phyloP scores from a whole-genome alignment of 352 stramenopile genomes.

The Pythium sukuiense region DNA sequence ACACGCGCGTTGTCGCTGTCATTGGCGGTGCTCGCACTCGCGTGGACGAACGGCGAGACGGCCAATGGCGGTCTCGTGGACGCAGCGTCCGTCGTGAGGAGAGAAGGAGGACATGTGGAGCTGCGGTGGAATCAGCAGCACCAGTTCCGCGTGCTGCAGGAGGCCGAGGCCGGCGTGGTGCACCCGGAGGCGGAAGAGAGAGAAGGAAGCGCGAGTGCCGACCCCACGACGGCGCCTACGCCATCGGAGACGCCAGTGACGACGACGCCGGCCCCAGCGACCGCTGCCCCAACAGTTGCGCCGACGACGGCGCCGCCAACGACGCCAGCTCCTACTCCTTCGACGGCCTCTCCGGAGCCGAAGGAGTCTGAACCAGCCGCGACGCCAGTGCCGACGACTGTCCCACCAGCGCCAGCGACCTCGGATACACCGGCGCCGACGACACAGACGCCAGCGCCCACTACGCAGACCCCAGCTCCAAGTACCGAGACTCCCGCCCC shows the following conservation, averaged over 20 bases:
- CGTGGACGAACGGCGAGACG: not conserved
- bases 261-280: not conserved
- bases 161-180: not conserved
- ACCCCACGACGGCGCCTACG: not conserved
- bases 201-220: conserved; percentile 6
- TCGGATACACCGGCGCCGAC: conserved; percentile 7
- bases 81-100: not conserved
- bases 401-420: conserved; percentile 3
- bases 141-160: not conserved
- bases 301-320: conserved; percentile 1
- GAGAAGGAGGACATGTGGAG: not conserved
- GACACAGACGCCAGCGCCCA: conserved; percentile 4
- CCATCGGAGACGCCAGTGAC: not conserved
- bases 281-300: too few species aligned
- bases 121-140: not conserved
- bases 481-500: conserved; percentile 11
- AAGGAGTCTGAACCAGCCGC: not conserved
- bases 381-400: not conserved
- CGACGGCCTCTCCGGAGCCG: not conserved
- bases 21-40: conserved; percentile 1
- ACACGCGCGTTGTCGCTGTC: conserved; percentile 4
- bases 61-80: not conserved
- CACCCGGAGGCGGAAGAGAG: conserved; percentile 1
- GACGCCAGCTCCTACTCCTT: conserved; percentile 5
- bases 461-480: conserved; percentile 16